A percentile compares a stretch with the other conserved stretches of the same genome.
Evolutionary conservation across 257 asterid genomes (phyloP).

Genomic region (Salvia hispanica): DNA sequence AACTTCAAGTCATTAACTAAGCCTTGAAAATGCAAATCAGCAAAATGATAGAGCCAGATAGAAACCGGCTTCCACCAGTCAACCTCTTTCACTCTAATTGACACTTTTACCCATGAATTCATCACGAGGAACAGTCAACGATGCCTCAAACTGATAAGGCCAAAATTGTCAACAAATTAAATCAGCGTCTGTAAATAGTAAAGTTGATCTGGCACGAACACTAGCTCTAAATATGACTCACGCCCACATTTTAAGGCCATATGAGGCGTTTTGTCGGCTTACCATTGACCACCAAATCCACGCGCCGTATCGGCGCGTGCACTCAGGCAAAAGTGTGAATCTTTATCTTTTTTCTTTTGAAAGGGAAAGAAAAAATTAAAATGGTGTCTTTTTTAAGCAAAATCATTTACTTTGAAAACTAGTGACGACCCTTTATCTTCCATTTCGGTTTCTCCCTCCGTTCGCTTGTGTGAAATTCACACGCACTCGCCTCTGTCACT

Average conservation of each 20-base stretch:
- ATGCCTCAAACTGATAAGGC: background rate
- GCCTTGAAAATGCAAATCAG: constrained; percentile 2
- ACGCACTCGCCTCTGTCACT: constrained; percentile 29
- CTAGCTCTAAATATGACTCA: constrained; percentile 3
- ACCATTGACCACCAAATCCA: constrained; percentile 32
- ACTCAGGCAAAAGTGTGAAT: constrained; percentile 3
- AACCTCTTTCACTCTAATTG: background rate
- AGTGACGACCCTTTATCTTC: constrained; percentile 32
- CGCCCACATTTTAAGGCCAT: constrained; percentile 34
- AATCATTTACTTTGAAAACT: constrained; percentile 32
- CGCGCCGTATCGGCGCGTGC: constrained; percentile 42
- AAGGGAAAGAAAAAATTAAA: constrained; percentile 19
- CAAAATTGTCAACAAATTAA: background rate
- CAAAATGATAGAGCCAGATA: constrained; percentile 1
- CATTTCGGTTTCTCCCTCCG: constrained; percentile 16
- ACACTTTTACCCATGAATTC: constrained; percentile 22
- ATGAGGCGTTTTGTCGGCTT: constrained; percentile 38
- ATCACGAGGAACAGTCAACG: background rate
- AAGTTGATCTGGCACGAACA: background rate
- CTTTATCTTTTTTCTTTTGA: constrained; percentile 7
- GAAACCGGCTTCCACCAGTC: constrained; percentile 2
- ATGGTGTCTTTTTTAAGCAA: constrained; percentile 39
- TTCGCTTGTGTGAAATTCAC: constrained; percentile 18
- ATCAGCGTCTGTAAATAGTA: background rate
- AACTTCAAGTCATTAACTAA: constrained; percentile 22